Percentiles rank a stretch among this genome's conserved stretches.
Evolutionary conservation across 805 yeast species (phyloP).

Genomic region (Cyberlindnera lachancei): DNA sequence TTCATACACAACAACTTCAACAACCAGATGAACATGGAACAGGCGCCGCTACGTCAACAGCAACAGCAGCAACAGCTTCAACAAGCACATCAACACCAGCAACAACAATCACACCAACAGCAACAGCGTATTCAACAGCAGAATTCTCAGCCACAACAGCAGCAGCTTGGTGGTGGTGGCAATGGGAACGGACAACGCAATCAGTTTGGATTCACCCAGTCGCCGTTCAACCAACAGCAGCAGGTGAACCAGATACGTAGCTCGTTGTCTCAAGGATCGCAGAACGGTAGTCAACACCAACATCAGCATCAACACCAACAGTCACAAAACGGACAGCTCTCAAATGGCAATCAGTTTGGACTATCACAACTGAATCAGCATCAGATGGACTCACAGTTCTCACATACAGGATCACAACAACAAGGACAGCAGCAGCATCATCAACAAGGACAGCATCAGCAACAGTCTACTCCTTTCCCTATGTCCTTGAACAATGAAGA

Average conservation of each 20-base stretch:
- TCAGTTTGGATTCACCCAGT: slow-evolving; percentile 14
- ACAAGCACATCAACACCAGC: slow-evolving; percentile 11
- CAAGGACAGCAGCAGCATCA: slow-evolving; percentile 7
- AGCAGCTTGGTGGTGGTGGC: no score
- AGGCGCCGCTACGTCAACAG: slow-evolving; percentile 27
- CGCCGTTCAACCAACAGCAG: slow-evolving; percentile 15
- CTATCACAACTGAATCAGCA: slow-evolving; percentile 17
- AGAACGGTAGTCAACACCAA: slow-evolving; percentile 5
- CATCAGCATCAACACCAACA: slow-evolving; percentile 10
- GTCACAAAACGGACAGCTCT: slow-evolving; percentile 8
- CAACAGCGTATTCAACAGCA: slow-evolving; percentile 12
- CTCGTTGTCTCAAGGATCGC: slow-evolving; percentile 4
- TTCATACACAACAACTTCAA: slow-evolving; percentile 41
- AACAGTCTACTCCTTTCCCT: slow-evolving; percentile 24
- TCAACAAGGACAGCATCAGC: slow-evolving; percentile 7
- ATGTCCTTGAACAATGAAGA: slow-evolving; percentile 26
- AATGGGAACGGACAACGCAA: slow-evolving; percentile 10
- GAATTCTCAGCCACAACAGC: slow-evolving; percentile 17
- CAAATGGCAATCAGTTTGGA: slow-evolving; percentile 11
- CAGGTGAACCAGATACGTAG: slow-evolving; percentile 11
- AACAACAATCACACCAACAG: slow-evolving; percentile 24
- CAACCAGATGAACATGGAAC: slow-evolving; percentile 12
- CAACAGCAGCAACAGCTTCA: slow-evolving; percentile 24
- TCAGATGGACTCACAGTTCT: slow-evolving; percentile 1
- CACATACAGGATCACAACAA: no score